Evolutionary conservation across 164 flowering plant species (phyloP), one percentile per base, ranked within the genome.

Genomic region (Akebia trifoliata): DNA sequence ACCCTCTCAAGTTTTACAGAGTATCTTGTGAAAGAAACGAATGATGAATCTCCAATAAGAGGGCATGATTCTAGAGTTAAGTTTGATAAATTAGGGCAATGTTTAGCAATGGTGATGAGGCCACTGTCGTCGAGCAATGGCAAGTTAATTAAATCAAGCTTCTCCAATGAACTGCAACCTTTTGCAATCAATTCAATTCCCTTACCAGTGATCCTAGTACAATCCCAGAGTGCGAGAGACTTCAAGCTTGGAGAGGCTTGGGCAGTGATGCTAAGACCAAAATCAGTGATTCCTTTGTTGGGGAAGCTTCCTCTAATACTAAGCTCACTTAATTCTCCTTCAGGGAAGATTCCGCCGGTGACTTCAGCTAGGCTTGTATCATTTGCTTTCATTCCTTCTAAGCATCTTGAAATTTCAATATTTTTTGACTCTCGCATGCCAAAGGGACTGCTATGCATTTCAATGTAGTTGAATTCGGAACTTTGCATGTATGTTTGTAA

Each of bases 271-370:
- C n/a, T n/a, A n/a, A n/a, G n/a, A n/a, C 72, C 62, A 87, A 69
- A 15, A 84, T 81, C 40, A 25, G 91, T 78, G 36, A 85, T 82
- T 32, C 79, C 74, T 24, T 73, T 58, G 20, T 28, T 52, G 17
- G 74, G 54, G 52, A 70, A 74, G 63, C 69, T 72, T 50, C 86
- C 95, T 24, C 79, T 69, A 56, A 87, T 74, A 21, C 46, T 50
- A 56, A 87, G 91, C 79, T 87, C 82, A 21, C 87, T 83, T 64
- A 85, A 47, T n/a, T n/a, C n/a, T n/a, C n/a, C n/a, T n/a, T n/a
- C n/a, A n/a, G n/a, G n/a, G n/a, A n/a, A n/a, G n/a, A n/a, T n/a
- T n/a, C n/a, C n/a, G n/a, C n/a, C n/a, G n/a, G n/a, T n/a, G n/a
- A n/a, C n/a, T n/a, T n/a, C n/a, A n/a, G n/a, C n/a, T n/a, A n/a